Conservation (phyloP, 2,329 filamentous ascomycete genomes). For the Bipolaris oryzae region DNA sequence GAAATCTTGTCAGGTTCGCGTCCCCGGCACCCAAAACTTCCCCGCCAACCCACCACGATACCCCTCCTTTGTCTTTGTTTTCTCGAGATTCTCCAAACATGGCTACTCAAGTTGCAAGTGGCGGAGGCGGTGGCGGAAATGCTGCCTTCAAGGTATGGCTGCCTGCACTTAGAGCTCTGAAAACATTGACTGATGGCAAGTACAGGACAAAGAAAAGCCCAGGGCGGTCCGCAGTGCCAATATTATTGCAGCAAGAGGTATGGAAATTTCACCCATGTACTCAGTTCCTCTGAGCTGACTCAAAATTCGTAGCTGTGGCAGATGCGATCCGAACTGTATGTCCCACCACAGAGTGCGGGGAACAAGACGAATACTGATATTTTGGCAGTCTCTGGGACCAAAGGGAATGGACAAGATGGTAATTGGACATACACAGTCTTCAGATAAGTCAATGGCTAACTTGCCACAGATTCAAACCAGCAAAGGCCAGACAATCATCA, state of each 20-base stretch:
- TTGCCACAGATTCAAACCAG: conserved; percentile 78
- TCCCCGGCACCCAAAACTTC: conserved; percentile 32
- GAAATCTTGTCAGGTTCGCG: conserved; percentile 34
- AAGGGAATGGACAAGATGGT: conserved; percentile 99
- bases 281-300: conserved; percentile 28
- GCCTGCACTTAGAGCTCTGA: conserved; percentile 17
- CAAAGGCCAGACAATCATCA: conserved; percentile 97
- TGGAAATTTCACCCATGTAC: conserved; percentile 35
- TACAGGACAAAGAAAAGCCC: conserved; percentile 92
- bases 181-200: conserved; percentile 50
- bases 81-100: conserved; percentile 29
- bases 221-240: conserved; percentile 95
- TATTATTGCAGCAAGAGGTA: conserved; percentile 95
- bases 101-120: conserved; percentile 42
- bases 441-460: conserved; percentile 14
- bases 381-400: conserved; percentile 76
- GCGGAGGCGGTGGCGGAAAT: conserved; percentile 60
- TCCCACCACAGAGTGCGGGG: conserved; percentile 30
- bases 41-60: conserved; percentile 29
- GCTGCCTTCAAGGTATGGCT: conserved; percentile 67
- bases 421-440: conserved; percentile 19
- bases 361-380: conserved; percentile 30
- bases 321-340: conserved; percentile 90
- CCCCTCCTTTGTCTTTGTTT: conserved; percentile 23
- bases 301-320: conserved; percentile 72